Conservation (phyloP, 108 stramenopile genomes). For the Heterococcus sp. region DNA sequence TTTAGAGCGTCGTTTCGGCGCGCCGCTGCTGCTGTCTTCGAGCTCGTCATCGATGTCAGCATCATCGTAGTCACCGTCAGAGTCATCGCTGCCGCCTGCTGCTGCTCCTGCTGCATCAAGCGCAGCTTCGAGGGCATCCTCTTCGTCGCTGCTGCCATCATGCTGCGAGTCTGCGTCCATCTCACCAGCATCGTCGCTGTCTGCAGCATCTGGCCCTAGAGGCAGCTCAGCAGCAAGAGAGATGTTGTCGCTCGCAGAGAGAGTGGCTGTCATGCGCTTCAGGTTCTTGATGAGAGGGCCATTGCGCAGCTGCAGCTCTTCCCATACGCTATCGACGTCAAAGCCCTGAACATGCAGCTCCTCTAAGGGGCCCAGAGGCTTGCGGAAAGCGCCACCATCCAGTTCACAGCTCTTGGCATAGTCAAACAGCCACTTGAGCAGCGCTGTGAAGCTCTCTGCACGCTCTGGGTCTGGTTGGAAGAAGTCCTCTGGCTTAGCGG, state of each 20-base stretch:
- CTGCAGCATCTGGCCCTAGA: conserved; percentile 39
- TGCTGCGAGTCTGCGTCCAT: conserved; percentile 62
- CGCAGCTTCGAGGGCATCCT: conserved; percentile 21
- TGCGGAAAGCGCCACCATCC: not conserved
- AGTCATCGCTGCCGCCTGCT: conserved; percentile 10
- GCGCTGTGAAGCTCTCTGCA: not conserved
- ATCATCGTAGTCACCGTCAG: conserved; percentile 49
- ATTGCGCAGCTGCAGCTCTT: conserved; percentile 83
- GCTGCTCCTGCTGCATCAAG: conserved; percentile 14
- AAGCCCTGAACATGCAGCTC: conserved; percentile 5
- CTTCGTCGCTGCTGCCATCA: conserved; percentile 75
- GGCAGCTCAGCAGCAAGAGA: conserved; percentile 27
- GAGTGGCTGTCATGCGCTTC: conserved; percentile 60
- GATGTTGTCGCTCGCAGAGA: conserved; percentile 59
- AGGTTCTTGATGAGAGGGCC: conserved; percentile 64
- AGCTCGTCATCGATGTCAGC: conserved; percentile 28
- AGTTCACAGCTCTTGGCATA: not conserved
- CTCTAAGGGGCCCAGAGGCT: not conserved
- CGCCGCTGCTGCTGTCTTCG: conserved; percentile 14
- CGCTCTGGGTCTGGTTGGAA: not conserved
- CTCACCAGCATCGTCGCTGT: conserved; percentile 46
- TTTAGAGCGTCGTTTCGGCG: too few relatives aligned
- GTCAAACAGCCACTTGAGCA: not conserved
- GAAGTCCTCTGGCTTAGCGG: not conserved
- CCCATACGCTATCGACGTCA: conserved; percentile 83